These are phyloP conservation scores for Cydonia oblonga DNA, from an alignment of 331 rosid species.

Conservation along the genomic window DNA sequence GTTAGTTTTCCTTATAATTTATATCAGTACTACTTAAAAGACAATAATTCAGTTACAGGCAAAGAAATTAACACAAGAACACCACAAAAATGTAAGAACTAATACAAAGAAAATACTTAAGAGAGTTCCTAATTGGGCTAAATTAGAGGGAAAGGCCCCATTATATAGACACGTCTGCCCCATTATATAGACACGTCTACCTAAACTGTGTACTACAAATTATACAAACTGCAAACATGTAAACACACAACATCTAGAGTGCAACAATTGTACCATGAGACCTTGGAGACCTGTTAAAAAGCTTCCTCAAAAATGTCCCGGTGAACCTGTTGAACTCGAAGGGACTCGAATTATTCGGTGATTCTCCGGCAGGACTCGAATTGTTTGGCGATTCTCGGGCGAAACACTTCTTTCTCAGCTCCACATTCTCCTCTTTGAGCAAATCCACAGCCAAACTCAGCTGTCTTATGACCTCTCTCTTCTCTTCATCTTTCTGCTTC, in stretches of 20 bases:
- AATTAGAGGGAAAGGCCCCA: neutral
- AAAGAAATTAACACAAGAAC: neutral
- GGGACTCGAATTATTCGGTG: slow-evolving; percentile 32
- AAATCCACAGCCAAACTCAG: slow-evolving; percentile 22
- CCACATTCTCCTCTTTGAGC: slow-evolving; percentile 49
- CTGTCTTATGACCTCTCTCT: slow-evolving; percentile 24
- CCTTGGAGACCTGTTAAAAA: slow-evolving; percentile 32
- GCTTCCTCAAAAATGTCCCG: slow-evolving; percentile 37
- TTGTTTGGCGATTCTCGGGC: slow-evolving; percentile 30
- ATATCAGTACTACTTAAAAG: neutral
- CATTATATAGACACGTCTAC: slow-evolving; percentile 3
- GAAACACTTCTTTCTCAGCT: slow-evolving; percentile 41
- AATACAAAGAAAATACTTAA: neutral
- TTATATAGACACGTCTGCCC: slow-evolving; percentile 7
- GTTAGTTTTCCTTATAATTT: neutral
- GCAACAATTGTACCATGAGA: slow-evolving; percentile 32
- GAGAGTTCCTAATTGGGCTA: neutral
- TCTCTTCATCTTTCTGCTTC: slow-evolving; percentile 14
- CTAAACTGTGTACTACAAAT: slow-evolving; percentile 10
- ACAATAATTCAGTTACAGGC: slow-evolving; percentile 4
- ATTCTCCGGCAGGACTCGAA: slow-evolving; percentile 36
- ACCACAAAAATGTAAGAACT: too few species aligned
- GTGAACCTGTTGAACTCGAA: slow-evolving; percentile 38
- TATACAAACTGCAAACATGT: slow-evolving; percentile 7
- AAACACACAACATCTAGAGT: slow-evolving; percentile 25